Percentiles rank a stretch among this genome's conserved stretches.
phyloP scores from a whole-genome alignment of 2,329 filamentous ascomycete species.

The Hysterium pulicare region DNA sequence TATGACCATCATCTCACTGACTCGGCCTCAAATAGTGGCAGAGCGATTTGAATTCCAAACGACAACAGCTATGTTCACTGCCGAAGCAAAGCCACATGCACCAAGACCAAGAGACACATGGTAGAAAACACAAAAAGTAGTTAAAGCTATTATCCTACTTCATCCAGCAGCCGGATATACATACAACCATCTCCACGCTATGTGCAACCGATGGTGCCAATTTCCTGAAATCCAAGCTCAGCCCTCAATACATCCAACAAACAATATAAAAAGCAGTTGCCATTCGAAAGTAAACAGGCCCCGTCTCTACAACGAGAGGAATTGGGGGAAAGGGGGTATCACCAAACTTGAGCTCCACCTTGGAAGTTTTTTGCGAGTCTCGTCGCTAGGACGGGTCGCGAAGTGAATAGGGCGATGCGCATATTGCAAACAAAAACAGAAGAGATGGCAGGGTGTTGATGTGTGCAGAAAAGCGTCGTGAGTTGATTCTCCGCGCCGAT shows the following conservation, averaged over 20 bases:
- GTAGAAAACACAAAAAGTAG: too few relatives aligned
- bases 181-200: not conserved
- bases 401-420: not conserved
- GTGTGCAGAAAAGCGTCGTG: not conserved
- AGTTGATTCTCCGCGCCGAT: not conserved
- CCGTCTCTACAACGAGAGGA: not conserved
- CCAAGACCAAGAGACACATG: too few relatives aligned
- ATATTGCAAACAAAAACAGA: not conserved
- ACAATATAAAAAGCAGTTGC: not conserved
- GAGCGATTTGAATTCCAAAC: too few relatives aligned
- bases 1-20: too few relatives aligned
- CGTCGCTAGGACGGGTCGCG: slow-evolving; percentile 1
- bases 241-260: not conserved
- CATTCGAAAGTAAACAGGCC: not conserved
- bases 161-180: slow-evolving; percentile 1
- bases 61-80: too few relatives aligned
- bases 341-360: slow-evolving; percentile 4
- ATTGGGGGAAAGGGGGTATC: not conserved
- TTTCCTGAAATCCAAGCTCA: not conserved
- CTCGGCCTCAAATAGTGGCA: too few relatives aligned
- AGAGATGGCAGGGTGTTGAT: not conserved
- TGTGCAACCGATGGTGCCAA: not conserved
- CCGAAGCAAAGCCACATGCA: too few relatives aligned
- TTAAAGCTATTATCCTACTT: slow-evolving; percentile 3
- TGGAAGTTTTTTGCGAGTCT: not conserved